Percentiles rank a stretch among this genome's conserved stretches.
Conservation (phyloP, 345 rosid genomes). For the Citrus hindsii region DNA sequence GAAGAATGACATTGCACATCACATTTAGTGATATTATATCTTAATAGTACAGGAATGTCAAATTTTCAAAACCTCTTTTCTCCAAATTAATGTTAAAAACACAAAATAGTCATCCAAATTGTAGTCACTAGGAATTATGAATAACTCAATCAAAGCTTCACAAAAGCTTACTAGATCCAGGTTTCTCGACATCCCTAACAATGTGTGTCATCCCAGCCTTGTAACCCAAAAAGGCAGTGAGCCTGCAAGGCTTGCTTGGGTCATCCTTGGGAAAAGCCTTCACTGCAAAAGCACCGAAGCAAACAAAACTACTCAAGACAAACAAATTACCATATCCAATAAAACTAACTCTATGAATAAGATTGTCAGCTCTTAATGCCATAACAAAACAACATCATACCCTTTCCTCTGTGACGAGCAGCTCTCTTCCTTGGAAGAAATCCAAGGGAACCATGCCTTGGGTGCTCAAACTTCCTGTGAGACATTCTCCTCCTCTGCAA, state of each 20-base stretch:
- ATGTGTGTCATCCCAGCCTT: constrained; percentile 96
- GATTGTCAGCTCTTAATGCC: not conserved
- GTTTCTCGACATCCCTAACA: constrained; percentile 84
- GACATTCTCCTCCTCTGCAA: constrained; percentile 47
- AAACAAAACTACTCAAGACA: no score
- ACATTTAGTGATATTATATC: not conserved
- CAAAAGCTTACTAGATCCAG: constrained; percentile 69
- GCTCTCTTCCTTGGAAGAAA: constrained; percentile 91
- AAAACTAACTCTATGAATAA: not conserved
- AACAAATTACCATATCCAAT: not conserved
- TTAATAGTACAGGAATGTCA: no score
- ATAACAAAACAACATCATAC: constrained; percentile 11
- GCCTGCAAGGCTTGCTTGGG: constrained; percentile 65
- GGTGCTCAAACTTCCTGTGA: constrained; percentile 96
- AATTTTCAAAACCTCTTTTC: no score
- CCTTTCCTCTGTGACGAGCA: constrained; percentile 85
- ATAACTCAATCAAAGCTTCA: not conserved
- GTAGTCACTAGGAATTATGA: not conserved
- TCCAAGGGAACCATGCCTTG: constrained; percentile 91
- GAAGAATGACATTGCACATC: not conserved
- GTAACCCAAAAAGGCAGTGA: constrained; percentile 87
- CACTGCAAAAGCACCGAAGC: constrained; percentile 41
- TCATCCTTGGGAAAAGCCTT: constrained; percentile 93
- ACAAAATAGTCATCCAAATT: not conserved
- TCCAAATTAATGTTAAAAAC: not conserved